phyloP scores from a whole-genome alignment of 2,329 filamentous ascomycete species.

The Paracoccidioides lutzii region DNA sequence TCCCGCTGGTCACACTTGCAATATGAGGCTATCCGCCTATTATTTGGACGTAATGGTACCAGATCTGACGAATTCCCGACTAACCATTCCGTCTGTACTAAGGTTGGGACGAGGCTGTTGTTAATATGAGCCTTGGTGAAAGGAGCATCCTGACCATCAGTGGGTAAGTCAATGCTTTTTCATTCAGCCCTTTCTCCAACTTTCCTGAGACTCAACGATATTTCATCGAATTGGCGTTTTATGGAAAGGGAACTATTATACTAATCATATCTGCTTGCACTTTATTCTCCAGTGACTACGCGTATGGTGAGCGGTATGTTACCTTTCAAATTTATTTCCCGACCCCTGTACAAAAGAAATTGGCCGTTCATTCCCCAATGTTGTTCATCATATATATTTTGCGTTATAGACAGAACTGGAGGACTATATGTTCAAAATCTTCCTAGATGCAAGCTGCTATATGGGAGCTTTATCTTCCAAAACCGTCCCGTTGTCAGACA shows the following conservation, averaged over 20 bases:
- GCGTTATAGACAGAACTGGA: neutral
- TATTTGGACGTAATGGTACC: neutral
- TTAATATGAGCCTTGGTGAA: constrained; percentile 79
- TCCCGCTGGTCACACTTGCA: neutral
- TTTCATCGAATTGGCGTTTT: neutral
- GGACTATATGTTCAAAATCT: neutral
- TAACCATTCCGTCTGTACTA: constrained; percentile 12
- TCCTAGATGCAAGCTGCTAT: too few species aligned
- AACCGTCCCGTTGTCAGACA: neutral
- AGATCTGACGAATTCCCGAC: neutral
- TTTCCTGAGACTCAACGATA: neutral
- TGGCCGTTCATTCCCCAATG: neutral
- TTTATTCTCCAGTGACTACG: constrained; percentile 22
- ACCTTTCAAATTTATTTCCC: neutral
- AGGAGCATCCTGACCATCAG: constrained; percentile 74
- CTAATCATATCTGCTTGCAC: neutral
- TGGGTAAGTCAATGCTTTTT: constrained; percentile 40
- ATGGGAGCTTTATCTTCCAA: neutral
- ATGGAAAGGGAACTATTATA: neutral
- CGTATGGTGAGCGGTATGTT: constrained; percentile 30
- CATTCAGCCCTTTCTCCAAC: neutral
- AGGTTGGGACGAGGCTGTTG: constrained; percentile 81
- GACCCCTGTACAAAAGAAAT: neutral
- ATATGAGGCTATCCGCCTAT: too few species aligned
- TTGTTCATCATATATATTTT: neutral